Base-by-base conservation (phyloP, 2,329 filamentous ascomycete species). In the Curvularia sp. region DNA sequence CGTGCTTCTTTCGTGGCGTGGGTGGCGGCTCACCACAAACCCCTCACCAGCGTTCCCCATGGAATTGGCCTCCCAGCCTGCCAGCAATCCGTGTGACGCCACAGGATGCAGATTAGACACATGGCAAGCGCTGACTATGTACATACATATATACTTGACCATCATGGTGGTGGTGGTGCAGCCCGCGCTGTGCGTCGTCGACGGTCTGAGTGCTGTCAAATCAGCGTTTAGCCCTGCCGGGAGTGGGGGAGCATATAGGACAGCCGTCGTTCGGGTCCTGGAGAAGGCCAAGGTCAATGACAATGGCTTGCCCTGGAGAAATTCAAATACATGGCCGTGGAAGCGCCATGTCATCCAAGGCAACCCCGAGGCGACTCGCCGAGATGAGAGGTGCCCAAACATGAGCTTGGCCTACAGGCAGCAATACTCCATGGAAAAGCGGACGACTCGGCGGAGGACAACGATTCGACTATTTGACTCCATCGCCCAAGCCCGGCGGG, bases 81-180 rank as follows among this genome's bases (percentile, higher is more conserved):
- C 63, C 64, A 63, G 64, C 62, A 36, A 65, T 61, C 63, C 49
- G 63, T 62, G 66, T 69, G 64, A 73, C 71, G 73, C 72, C 71
- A 70, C 70, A 71, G 65, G 58, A 61, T 64, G 63, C 64, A 67
- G 65, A 70, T 72, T 69, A 36, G 68, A 68, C 70, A 67, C 73
- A 67, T 69, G 64, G 64, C 62, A 64, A 18, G 65, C 68, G 62
- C 64, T 65, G 59, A 45, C 39, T 49, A n/a, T n/a, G n/a, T n/a
- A n/a, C n/a, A n/a, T n/a, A n/a, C n/a, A n/a, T n/a, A n/a, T n/a
- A n/a, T n/a, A 60, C 70, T 73, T 72, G 71, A 68, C 71, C 60
- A 47, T 13, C 32, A 21, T 38, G 25, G 27, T 23, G 49, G 43
- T n/a, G 39, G 18, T 42, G 49, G 30, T 49, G 47, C 47, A 49